Conservation (phyloP, 805 yeast genomes). For the Starmerella powellii region DNA sequence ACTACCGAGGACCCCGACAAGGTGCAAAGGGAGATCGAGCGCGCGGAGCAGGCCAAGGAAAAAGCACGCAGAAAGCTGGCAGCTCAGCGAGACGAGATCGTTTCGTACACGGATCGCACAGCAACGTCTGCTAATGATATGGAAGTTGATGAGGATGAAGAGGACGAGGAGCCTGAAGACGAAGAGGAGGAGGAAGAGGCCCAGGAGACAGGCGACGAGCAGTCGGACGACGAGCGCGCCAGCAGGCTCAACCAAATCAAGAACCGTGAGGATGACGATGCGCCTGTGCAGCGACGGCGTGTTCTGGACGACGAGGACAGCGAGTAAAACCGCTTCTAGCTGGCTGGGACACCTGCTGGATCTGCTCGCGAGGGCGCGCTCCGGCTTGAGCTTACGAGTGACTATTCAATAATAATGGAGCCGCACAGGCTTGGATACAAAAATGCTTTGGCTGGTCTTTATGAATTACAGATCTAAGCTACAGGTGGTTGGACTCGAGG, state of each 20-base stretch:
- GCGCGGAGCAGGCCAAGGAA: slow-evolving; percentile 30
- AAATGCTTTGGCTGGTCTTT: too few species aligned
- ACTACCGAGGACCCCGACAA: slow-evolving; percentile 37
- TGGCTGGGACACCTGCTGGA: too few species aligned
- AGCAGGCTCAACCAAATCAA: slow-evolving; percentile 13
- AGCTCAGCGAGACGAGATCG: slow-evolving; percentile 26
- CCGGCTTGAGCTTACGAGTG: too few species aligned
- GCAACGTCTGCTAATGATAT: neutral
- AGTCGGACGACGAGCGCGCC: slow-evolving; percentile 19
- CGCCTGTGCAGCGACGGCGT: slow-evolving; percentile 9
- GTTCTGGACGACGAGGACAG: slow-evolving; percentile 22
- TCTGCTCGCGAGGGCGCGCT: too few species aligned
- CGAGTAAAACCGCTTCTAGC: slow-evolving; percentile 6
- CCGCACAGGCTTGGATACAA: neutral
- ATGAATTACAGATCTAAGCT: neutral
- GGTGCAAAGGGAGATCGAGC: slow-evolving; percentile 34
- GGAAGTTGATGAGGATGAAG: slow-evolving; percentile 29
- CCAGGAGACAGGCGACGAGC: slow-evolving; percentile 14
- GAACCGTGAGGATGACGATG: slow-evolving; percentile 1
- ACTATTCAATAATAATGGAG: neutral
- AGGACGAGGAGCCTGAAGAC: slow-evolving; percentile 15
- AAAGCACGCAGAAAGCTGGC: slow-evolving; percentile 35
- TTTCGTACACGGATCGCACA: slow-evolving; percentile 14
- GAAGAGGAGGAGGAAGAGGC: slow-evolving; percentile 13
- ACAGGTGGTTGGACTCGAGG: slow-evolving; percentile 1